These are phyloP conservation scores for Alisma plantagoaquatica DNA, from an alignment of 106 monocot genomes.

Conservation along the genomic window DNA sequence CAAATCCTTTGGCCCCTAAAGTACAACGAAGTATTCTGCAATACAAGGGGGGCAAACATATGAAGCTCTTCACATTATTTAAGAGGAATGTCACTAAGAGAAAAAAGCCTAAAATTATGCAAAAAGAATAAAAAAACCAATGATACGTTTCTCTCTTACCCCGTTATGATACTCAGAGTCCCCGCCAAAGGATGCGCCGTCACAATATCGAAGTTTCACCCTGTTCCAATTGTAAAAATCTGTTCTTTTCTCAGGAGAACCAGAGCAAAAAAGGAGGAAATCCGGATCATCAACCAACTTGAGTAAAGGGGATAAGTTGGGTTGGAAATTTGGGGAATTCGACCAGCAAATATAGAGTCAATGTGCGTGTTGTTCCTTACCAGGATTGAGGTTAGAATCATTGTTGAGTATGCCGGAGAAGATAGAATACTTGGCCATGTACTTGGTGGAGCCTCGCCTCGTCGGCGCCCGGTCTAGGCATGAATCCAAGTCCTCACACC, in stretches of 20 bases:
- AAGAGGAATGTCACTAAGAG: neutral
- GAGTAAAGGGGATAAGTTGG: neutral
- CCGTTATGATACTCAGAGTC: constrained; percentile 45
- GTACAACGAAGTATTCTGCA: constrained; percentile 41
- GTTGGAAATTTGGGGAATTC: neutral
- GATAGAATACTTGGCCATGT: constrained; percentile 42
- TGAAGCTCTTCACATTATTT: too few species aligned
- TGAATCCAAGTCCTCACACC: constrained; percentile 56
- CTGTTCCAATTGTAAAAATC: constrained; percentile 95
- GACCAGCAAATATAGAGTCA: neutral
- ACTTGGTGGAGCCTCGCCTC: constrained; percentile 47
- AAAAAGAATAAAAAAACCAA: neutral
- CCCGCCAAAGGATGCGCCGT: constrained; percentile 82
- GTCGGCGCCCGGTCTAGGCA: constrained; percentile 46
- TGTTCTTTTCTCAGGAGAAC: too few species aligned
- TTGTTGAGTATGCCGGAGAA: constrained; percentile 79
- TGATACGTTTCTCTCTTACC: neutral
- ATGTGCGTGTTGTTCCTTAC: constrained; percentile 16
- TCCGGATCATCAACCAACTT: too few species aligned
- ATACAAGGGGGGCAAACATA: neutral
- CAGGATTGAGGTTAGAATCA: constrained; percentile 48
- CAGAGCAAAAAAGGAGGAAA: neutral
- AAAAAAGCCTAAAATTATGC: neutral
- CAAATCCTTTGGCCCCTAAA: constrained; percentile 91
- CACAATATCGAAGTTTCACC: constrained; percentile 85